A percentile compares a stretch with the other conserved stretches of the same genome.
Conservation (phyloP, 1,284 basidiomycete species). For the Trametes sp. region DNA sequence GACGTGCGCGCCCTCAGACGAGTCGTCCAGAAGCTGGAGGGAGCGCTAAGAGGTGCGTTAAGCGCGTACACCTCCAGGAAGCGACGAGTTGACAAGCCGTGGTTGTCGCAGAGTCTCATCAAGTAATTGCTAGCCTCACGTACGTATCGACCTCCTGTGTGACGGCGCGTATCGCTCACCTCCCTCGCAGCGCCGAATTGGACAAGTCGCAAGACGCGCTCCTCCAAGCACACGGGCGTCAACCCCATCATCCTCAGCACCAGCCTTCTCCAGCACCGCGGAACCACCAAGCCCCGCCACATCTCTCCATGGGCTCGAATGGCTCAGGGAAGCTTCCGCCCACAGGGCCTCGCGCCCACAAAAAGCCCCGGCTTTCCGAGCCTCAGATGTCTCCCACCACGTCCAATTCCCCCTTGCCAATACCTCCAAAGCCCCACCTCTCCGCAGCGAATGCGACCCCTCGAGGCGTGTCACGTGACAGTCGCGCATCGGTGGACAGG, state of each 20-base stretch:
- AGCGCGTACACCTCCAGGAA: constrained; percentile 21
- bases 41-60: constrained; percentile 72
- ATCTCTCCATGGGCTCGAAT: constrained; percentile 33
- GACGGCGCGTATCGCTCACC: constrained; percentile 19
- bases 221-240: constrained; percentile 48
- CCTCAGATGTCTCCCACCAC: constrained; percentile 51
- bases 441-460: constrained; percentile 38
- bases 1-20: constrained; percentile 74
- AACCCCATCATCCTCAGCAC: constrained; percentile 45
- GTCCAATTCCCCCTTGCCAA: constrained; percentile 35
- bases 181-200: constrained; percentile 56
- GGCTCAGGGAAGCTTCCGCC: constrained; percentile 64
- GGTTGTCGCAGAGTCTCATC: constrained; percentile 68
- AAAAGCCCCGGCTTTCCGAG: constrained; percentile 75
- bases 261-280: constrained; percentile 47
- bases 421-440: constrained; percentile 36
- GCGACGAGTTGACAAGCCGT: constrained; percentile 7
- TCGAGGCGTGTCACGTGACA: constrained; percentile 43
- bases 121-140: constrained; percentile 73
- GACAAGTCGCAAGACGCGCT: constrained; percentile 75
- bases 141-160: constrained; percentile 48
- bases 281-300: constrained; percentile 44
- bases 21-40: constrained; percentile 71
- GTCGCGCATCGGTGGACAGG: constrained; percentile 49
- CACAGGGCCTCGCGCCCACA: constrained; percentile 79